Conservation (phyloP, 2,329 filamentous ascomycete species). For the Xylariaceae sp. region DNA sequence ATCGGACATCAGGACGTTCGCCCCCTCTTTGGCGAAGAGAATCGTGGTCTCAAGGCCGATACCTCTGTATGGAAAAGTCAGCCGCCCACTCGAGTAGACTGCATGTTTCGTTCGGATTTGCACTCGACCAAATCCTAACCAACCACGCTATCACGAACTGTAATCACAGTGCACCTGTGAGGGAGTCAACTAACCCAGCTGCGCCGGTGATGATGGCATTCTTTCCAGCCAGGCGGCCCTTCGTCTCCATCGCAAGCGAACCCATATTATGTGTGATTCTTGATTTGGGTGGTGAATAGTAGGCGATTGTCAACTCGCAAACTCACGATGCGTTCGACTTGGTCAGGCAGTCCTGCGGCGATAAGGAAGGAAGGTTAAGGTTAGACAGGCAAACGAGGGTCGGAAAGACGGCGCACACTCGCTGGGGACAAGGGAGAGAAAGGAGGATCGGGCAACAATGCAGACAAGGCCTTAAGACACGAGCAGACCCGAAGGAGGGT, state of each 20-base stretch:
- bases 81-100: too few species aligned
- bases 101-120: too few species aligned
- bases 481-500: not conserved
- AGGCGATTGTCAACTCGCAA: not conserved
- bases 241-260: conserved; percentile 20
- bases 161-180: too few species aligned
- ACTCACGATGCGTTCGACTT: too few species aligned
- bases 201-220: conserved; percentile 76
- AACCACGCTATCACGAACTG: too few species aligned
- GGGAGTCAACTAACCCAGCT: conserved; percentile 62
- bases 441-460: not conserved
- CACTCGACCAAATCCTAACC: too few species aligned
- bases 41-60: conserved; percentile 91
- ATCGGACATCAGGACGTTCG: conserved; percentile 79
- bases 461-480: not conserved
- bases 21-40: conserved; percentile 85
- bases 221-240: conserved; percentile 54
- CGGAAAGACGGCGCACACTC: too few species aligned
- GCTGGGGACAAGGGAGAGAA: not conserved
- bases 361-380: too few species aligned
- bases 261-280: too few species aligned
- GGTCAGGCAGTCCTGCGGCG: too few species aligned
- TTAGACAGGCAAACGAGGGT: too few species aligned
- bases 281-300: conserved; percentile 2
- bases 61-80: conserved; percentile 50